phyloP scores from a whole-genome alignment of 345 rosid species.

The Excoecaria agallocha region DNA sequence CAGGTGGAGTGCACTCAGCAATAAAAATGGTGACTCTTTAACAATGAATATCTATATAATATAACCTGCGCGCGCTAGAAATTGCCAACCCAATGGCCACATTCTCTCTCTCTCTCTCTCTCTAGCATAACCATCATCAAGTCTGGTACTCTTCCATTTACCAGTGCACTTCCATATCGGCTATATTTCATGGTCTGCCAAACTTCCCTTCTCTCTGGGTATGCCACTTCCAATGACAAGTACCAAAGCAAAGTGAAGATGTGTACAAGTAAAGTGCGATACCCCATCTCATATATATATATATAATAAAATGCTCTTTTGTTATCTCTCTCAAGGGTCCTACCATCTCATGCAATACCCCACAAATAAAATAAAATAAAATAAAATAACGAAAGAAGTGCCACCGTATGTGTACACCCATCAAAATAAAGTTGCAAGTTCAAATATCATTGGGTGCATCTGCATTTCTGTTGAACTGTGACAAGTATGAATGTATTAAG shows the following conservation, averaged over 20 bases:
- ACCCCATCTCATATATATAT: too few species aligned
- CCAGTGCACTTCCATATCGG: constrained; percentile 1
- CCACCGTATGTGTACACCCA: too few species aligned
- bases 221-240: not conserved
- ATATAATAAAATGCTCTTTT: not conserved
- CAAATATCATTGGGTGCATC: too few species aligned
- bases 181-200: constrained; percentile 20
- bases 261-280: not conserved
- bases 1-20: too few species aligned
- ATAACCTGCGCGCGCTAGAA: not conserved
- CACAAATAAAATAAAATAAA: not conserved
- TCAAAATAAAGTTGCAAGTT: too few species aligned
- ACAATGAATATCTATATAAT: too few species aligned
- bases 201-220: not conserved
- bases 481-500: too few species aligned
- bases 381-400: too few species aligned
- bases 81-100: not conserved
- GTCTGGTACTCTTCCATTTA: not conserved
- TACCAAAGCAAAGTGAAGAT: constrained; percentile 2
- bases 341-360: constrained; percentile 6
- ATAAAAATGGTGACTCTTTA: too few species aligned
- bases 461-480: too few species aligned
- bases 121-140: not conserved
- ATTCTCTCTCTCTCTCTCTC: not conserved
- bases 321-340: not conserved